Percentiles rank a stretch among this genome's conserved stretches.
Evolutionary conservation across 2,329 filamentous ascomycete genomes (phyloP).

Genomic region (Hymenoscyphus scutula): DNA sequence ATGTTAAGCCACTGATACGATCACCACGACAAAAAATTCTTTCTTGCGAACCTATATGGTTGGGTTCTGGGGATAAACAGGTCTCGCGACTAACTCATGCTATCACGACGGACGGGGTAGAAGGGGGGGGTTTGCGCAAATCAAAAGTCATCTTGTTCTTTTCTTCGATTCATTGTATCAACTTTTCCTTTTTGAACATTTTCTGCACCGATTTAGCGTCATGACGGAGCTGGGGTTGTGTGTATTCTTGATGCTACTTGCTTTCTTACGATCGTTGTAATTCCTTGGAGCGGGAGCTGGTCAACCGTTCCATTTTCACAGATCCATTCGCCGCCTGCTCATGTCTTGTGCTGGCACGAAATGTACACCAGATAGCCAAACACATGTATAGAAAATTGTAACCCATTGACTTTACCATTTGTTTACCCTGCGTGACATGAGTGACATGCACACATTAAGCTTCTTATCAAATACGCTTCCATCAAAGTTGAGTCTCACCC

Average conservation of each 20-base stretch:
- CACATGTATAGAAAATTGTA: conserved; percentile 15
- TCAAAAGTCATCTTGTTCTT: conserved; percentile 34
- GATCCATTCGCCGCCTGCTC: conserved; percentile 17
- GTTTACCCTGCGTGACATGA: not conserved
- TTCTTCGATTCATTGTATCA: conserved; percentile 36
- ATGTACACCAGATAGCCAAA: conserved; percentile 19
- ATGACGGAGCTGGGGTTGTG: conserved; percentile 31
- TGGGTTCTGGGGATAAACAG: conserved; percentile 28
- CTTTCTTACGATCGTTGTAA: conserved; percentile 37
- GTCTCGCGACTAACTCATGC: conserved; percentile 31
- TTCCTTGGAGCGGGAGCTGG: conserved; percentile 34
- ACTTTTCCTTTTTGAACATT: conserved; percentile 28
- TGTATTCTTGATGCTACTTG: conserved; percentile 25
- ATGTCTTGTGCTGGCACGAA: conserved; percentile 29
- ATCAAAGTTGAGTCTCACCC: not conserved
- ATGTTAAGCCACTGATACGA: conserved; percentile 28
- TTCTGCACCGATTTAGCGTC: conserved; percentile 37
- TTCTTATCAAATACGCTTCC: not conserved
- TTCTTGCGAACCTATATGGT: conserved; percentile 29
- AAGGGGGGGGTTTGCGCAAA: conserved; percentile 17
- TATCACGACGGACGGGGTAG: conserved; percentile 31
- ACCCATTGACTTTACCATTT: not conserved
- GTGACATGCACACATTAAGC: not conserved
- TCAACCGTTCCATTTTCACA: conserved; percentile 29
- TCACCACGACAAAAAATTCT: conserved; percentile 30